These are phyloP conservation scores for Phytophthora pini DNA, from an alignment of 352 stramenopile species.

Conservation along the genomic window DNA sequence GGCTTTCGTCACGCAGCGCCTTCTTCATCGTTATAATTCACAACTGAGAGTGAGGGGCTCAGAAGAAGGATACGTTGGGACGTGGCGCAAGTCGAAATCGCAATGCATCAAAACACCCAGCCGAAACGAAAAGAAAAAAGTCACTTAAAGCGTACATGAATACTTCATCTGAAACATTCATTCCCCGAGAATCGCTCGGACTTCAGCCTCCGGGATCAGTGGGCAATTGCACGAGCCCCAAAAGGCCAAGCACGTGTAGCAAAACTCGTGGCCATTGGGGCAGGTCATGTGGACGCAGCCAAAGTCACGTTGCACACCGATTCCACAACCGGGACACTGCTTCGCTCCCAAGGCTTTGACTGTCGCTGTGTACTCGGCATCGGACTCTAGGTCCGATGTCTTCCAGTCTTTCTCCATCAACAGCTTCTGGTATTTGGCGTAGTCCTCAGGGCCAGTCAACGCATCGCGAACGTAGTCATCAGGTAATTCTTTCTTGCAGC, in stretches of 20 bases:
- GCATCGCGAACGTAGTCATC: slow-evolving; percentile 63
- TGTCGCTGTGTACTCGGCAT: slow-evolving; percentile 62
- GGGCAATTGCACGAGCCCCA: slow-evolving; percentile 67
- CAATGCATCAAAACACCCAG: slow-evolving; percentile 8
- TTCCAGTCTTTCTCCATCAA: slow-evolving; percentile 66
- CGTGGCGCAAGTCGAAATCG: slow-evolving; percentile 5
- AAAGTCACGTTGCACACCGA: slow-evolving; percentile 74
- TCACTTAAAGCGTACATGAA: slow-evolving; percentile 14
- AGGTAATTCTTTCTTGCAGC: slow-evolving; percentile 74
- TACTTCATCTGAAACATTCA: slow-evolving; percentile 13
- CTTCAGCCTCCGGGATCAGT: slow-evolving; percentile 64
- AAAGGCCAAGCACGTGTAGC: slow-evolving; percentile 63
- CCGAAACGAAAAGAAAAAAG: background rate
- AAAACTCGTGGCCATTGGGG: slow-evolving; percentile 78
- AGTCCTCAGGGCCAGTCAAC: slow-evolving; percentile 36
- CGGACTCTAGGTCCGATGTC: slow-evolving; percentile 60
- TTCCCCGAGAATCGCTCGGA: slow-evolving; percentile 61
- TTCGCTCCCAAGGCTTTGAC: slow-evolving; percentile 60
- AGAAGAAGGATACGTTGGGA: slow-evolving; percentile 8
- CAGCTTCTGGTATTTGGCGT: slow-evolving; percentile 53
- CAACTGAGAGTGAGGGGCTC: slow-evolving; percentile 3
- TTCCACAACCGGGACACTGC: slow-evolving; percentile 77
- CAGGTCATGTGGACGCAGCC: slow-evolving; percentile 86
- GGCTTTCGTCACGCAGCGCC: background rate
- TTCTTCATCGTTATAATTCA: slow-evolving; percentile 6